Base-by-base conservation (phyloP, 2,329 filamentous ascomycete species). In the Colletotrichum phormii region DNA sequence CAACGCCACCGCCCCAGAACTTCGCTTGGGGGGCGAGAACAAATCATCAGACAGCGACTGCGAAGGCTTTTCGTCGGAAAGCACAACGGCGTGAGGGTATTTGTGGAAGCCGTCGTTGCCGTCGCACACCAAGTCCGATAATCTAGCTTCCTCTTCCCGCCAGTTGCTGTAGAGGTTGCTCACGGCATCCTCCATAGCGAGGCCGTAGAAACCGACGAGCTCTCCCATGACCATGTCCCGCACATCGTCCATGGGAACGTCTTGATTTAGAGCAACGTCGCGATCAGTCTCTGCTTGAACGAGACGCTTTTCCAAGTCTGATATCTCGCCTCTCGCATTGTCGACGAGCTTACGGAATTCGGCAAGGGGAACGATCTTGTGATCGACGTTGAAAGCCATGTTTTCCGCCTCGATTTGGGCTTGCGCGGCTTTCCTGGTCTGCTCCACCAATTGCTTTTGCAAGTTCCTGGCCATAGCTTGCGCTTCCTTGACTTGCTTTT, bases 311-410 rank as follows among this genome's bases (percentile, higher is more conserved):
- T 61, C 18, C 13, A 72, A 26, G 11, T 61, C 8, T 12, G 13
- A 60, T 2, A 13, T 9, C 31, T 72, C 46, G n/a, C 66, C 70
- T 8, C 70, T 70, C 29, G 22, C 55, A 46, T 72, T 72, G 24
- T 26, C n/a, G 46, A 72, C 59, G 8, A 64, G 54, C 49, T 72
- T 72, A 5, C 58, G 66, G 29, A 64, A 72, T 24, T 61, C 12
- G 1, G 59, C 33, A 4, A 24, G 53, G 18, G 66, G 22, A 11
- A 72, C 11, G 15, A 37, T 24, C 24, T 70, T 2, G 54, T 57
- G 35, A 55, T 64, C 46, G 26, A 72, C 66, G 31, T 33, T 35
- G 22, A 72, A 70, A 3, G 26, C 37, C 15, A 15, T 24, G 13
- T 60, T 22, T 18, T 29, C 33, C 12, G 18, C n/a, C 15, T 35